phyloP scores from a whole-genome alignment of 1,284 basidiomycete genomes.

The Inonotus obliquus region DNA sequence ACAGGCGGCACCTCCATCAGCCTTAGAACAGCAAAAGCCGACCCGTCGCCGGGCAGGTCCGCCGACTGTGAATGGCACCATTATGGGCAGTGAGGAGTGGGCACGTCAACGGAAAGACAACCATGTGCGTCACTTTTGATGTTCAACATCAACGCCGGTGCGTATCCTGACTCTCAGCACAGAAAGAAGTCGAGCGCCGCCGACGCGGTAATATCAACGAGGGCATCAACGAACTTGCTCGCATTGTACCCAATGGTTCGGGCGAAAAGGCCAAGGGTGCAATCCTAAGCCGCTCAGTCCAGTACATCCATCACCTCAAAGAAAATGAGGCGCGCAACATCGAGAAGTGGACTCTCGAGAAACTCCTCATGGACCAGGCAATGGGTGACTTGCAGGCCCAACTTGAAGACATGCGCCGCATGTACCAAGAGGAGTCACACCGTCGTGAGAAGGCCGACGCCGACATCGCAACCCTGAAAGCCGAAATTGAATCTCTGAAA shows the following conservation, averaged over 20 bases:
- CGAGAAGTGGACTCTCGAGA: conserved; percentile 94
- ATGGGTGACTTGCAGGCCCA: conserved; percentile 82
- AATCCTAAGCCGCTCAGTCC: conserved; percentile 78
- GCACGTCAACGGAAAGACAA: conserved; percentile 79
- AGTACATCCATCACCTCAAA: conserved; percentile 87
- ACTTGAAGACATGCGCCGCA: conserved; percentile 66
- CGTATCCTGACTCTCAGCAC: conserved; percentile 11
- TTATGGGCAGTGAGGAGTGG: conserved; percentile 77
- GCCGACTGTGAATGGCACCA: conserved; percentile 30
- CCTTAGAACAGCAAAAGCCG: neutral
- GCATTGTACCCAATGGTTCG: conserved; percentile 83
- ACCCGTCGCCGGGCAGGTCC: conserved; percentile 6
- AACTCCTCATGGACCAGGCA: conserved; percentile 87
- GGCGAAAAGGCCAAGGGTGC: conserved; percentile 89
- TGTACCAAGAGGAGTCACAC: conserved; percentile 69
- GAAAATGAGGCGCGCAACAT: conserved; percentile 88
- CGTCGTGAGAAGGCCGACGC: conserved; percentile 51
- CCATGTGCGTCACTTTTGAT: conserved; percentile 48
- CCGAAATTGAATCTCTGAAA: conserved; percentile 24
- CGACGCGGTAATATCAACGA: conserved; percentile 94
- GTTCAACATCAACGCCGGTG: conserved; percentile 14
- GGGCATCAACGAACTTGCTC: conserved; percentile 88
- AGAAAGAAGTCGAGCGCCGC: conserved; percentile 97
- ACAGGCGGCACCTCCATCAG: neutral
- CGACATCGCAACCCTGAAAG: conserved; percentile 51